Evolutionary conservation across 805 yeast genomes (phyloP), one percentile per base, ranked within the genome.

Genomic region (Helenozyma baotianmanensis): DNA sequence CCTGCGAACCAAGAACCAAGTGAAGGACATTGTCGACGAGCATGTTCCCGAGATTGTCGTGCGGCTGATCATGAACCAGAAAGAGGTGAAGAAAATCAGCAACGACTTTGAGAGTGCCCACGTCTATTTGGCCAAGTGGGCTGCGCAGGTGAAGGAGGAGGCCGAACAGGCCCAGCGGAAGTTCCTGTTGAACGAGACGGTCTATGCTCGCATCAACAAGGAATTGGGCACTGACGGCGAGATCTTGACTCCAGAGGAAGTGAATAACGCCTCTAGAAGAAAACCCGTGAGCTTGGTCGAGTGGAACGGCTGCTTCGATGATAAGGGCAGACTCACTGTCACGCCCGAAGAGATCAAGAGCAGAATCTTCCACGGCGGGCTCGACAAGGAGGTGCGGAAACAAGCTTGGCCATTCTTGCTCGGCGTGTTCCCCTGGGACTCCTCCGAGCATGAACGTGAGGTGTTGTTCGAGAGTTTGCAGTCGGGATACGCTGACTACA

Each of bases 111-210:
- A 89, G 51, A 79, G 90, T 32, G 97, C 97, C 0, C 74, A 89
- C 33, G 82, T 88, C 4, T 90, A 87, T 55, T 66, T 90, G 38
- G 97, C 97, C 4, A 89, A 88, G 62, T 92, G 97, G 97, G 97
- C 97, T 0, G 72, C 86, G 47, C 86, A 86, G 18, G 92, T 92
- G 8, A 92, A 90, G 47, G 89, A 88, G 48, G 95, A 90, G 55
- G 92, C 96, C 2, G 88, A 65, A 38, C 56, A 78, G 45, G 73
- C 76, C 32, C 68, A 74, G 39, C 59, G 76, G 39, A 64, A 66
- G 36, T 64, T 66, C 48, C 64, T 72, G 48, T 64, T 79, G 21
- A 66, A 80, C 35, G 80, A 78, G 46, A 77, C 76, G n/a, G 65
- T 76, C 12, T 79, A 80, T 43, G 70, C 70, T 19, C 53, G 75